Conservation (phyloP, 768 basidiomycete genomes). For the Amanita molliuscula region DNA sequence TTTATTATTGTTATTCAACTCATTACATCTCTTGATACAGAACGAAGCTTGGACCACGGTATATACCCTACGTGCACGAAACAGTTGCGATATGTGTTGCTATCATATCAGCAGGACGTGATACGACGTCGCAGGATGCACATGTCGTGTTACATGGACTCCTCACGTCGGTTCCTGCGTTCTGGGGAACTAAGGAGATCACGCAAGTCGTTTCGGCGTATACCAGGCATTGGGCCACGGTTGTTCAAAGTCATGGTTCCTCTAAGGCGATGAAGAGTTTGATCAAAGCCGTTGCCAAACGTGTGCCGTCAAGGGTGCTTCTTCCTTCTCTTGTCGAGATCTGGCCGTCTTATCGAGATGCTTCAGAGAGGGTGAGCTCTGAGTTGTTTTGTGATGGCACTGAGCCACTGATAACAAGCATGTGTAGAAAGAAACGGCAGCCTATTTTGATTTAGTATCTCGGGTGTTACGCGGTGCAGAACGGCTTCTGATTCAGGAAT, state of each 20-base stretch:
- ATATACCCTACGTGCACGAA: conserved; percentile 76
- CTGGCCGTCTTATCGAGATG: conserved; percentile 33
- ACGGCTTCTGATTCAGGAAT: conserved; percentile 52
- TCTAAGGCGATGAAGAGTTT: conserved; percentile 30
- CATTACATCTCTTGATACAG: conserved; percentile 27
- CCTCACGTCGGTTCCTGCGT: conserved; percentile 68
- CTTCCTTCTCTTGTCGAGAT: conserved; percentile 52
- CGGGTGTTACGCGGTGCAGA: conserved; percentile 54
- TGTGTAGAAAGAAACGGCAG: conserved; percentile 24
- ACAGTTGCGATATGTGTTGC: conserved; percentile 50
- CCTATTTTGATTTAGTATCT: conserved; percentile 63
- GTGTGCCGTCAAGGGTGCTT: conserved; percentile 53
- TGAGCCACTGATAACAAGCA: background rate
- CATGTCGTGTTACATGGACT: conserved; percentile 54
- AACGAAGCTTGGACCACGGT: conserved; percentile 69
- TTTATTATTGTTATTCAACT: background rate
- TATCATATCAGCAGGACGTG: conserved; percentile 27
- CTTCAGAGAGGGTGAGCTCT: conserved; percentile 25
- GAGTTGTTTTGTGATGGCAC: too few species aligned
- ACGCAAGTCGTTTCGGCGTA: conserved; percentile 45
- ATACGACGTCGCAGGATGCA: conserved; percentile 18
- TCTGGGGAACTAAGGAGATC: conserved; percentile 62
- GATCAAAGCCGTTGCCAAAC: conserved; percentile 60
- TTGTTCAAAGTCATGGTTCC: conserved; percentile 21
- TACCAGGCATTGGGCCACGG: conserved; percentile 30